phyloP scores from a whole-genome alignment of 768 basidiomycete genomes.

The Russula compacta region DNA sequence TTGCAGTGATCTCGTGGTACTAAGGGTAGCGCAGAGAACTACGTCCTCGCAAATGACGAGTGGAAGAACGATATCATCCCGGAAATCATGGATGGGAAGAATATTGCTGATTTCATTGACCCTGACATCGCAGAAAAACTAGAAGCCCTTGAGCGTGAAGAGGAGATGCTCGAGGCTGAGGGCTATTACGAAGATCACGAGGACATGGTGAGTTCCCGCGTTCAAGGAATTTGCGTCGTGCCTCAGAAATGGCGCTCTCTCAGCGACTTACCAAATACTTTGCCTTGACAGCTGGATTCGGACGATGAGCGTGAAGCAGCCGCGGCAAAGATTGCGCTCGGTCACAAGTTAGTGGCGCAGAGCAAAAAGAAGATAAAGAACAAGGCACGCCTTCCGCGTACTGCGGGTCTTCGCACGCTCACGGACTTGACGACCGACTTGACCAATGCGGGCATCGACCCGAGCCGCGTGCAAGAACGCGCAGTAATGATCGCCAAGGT shows the following conservation, averaged over 20 bases:
- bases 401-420: conserved; percentile 55
- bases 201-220: conserved; percentile 52
- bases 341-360: conserved; percentile 64
- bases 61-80: conserved; percentile 98
- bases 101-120: conserved; percentile 97
- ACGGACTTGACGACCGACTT: conserved; percentile 71
- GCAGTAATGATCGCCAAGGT: conserved; percentile 75
- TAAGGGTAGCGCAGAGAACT: conserved; percentile 55
- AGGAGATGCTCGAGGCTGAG: conserved; percentile 87
- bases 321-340: conserved; percentile 47
- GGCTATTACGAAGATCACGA: conserved; percentile 92
- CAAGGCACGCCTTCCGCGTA: conserved; percentile 67
- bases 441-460: conserved; percentile 84
- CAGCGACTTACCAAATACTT: background rate
- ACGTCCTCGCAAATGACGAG: conserved; percentile 76
- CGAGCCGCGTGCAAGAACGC: conserved; percentile 81
- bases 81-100: conserved; percentile 99
- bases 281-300: conserved; percentile 35
- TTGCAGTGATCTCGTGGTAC: background rate
- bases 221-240: background rate
- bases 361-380: conserved; percentile 87
- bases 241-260: background rate
- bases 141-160: conserved; percentile 93
- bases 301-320: conserved; percentile 71
- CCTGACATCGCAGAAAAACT: conserved; percentile 95